Conservation (phyloP, 208 protist genomes). For the Leishmania gerbilli region DNA sequence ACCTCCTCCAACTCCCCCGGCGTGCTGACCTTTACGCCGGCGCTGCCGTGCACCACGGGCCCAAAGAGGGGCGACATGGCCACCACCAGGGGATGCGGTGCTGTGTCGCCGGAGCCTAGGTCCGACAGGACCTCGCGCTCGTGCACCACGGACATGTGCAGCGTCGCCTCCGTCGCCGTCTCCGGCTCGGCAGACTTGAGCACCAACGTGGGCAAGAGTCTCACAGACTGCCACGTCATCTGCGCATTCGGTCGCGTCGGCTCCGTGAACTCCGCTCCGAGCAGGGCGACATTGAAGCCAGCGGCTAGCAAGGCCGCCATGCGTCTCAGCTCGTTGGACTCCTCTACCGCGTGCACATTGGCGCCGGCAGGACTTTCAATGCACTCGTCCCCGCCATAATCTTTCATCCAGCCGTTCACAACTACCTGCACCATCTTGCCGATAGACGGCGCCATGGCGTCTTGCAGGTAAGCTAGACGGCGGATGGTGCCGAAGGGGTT, state of each 20-base stretch:
- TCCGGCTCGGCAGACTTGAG: constrained; percentile 17
- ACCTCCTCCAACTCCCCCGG: constrained; percentile 27
- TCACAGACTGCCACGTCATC: constrained; percentile 48
- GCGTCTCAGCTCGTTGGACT: constrained; percentile 48
- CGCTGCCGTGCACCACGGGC: constrained; percentile 34
- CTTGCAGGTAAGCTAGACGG: constrained; percentile 44
- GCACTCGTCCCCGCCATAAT: constrained; percentile 63
- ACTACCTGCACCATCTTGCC: constrained; percentile 44
- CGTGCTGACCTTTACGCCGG: constrained; percentile 26
- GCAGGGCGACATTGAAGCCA: constrained; percentile 53
- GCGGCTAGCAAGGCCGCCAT: constrained; percentile 35
- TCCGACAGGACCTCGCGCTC: constrained; percentile 45
- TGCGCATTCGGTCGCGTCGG: constrained; percentile 31
- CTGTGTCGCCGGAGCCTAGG: constrained; percentile 27
- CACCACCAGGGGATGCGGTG: constrained; percentile 33
- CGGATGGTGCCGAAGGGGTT: constrained; percentile 49
- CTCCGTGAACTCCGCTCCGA: constrained; percentile 43
- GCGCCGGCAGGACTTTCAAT: constrained; percentile 22
- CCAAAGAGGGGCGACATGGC: constrained; percentile 58
- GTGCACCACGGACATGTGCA: constrained; percentile 55
- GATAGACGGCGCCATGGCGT: constrained; percentile 24
- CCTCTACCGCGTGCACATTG: constrained; percentile 2
- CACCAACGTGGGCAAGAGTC: constrained; percentile 31
- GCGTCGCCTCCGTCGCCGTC: constrained; percentile 30
- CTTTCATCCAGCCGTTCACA: constrained; percentile 41